Evolutionary conservation across 225 moss, liverwort and hornwort species (phyloP), one percentile per base, ranked within the genome.

Genomic region (Pseudoscleropodium purum): DNA sequence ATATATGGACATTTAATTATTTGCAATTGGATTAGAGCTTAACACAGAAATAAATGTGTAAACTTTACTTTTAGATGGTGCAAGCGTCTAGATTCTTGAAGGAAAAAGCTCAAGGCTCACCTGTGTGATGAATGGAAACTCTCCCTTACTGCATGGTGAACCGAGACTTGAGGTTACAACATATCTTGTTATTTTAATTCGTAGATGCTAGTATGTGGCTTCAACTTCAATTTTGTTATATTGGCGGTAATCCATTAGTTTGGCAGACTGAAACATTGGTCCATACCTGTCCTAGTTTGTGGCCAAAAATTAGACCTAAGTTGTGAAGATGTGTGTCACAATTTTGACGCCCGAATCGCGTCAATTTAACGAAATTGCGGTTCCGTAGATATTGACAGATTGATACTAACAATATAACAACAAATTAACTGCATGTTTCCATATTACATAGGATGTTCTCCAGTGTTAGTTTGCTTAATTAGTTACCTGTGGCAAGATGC

Each of bases 401-500:
- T 64, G 31, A 16, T 39, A 52, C 51, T 2, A 51, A 20, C 33
- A 49, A 12, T n/a, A 20, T 7, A 29, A 51, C 30, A 49, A 37
- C n/a, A 31, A 21, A 34, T 20, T 39, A 30, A 52, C 52, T 78
- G n/a, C n/a, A n/a, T n/a, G 78, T 27, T 86, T 47, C 37, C 25
- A 65, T 10, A 78, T 31, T 36, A 57, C 11, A 4, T 27, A 27
- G 1, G 18, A 59, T 59, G 10, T 62, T 61, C 6, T 81, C 20
- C 41, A 61, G 61, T 30, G 41, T 61, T 81, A 61, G 41, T 29
- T 57, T 59, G 57, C 39, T n/a, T 18, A 18, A 26, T 51, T 10
- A 20, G 49, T 65, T 81, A 96, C 98, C 91, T 95, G 95, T 17
- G 94, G 90, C 52, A 97, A 84, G 54, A 95, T 87, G 88, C 61